Evolutionary conservation across 139 green algal genomes (phyloP), one percentile per base, ranked within the genome.

Genomic region (Auxenochlorella pyrenoidosa): DNA sequence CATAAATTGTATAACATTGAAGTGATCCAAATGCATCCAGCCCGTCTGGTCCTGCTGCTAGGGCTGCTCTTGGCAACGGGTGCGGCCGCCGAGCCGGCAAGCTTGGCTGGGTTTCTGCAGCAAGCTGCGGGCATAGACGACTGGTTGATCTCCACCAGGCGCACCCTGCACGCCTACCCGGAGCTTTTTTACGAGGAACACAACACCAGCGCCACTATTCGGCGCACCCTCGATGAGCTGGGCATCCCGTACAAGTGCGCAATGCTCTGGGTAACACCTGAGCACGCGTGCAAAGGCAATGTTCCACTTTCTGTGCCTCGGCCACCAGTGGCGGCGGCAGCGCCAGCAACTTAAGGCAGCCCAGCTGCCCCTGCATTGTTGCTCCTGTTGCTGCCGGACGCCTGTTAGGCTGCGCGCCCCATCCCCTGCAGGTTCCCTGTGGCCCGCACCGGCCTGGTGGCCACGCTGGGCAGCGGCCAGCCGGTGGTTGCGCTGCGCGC

Each of bases 381-480:
- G 15, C 16, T 21, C 2, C 41, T 75, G 36, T 18, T 81, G 38
- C 41, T n/a, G 24, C 24, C 36, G 41, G 3, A 83, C 2, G 8
- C 22, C 63, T 51, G 0, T 60, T 40, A 47, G 81, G 21, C 21
- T 54, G 0, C 15, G 36, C 30, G 6, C 47, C 18, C 41, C 13
- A 34, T 21, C 24, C 72, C n/a, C n/a, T 76, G 21, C 54, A 90
- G 68, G 43, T 88, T 89, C 58, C 91, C 92, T 41, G 79, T 96
- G 12, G 95, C 93, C 16, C 87, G 89, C 58, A 96, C 95, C 32
- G 97, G 97, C 36, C 90, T 99, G 28, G 92, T 98, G 2, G 96
- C 88, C 34, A 92, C 76, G 0, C 94, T 98, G 3, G 96, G 95
- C 63, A 87, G 84, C 21, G 94, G 91, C 15, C 41, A 79, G 6